Evolutionary conservation across 345 rosid genomes (phyloP).

Genomic region (Acer campestre): DNA sequence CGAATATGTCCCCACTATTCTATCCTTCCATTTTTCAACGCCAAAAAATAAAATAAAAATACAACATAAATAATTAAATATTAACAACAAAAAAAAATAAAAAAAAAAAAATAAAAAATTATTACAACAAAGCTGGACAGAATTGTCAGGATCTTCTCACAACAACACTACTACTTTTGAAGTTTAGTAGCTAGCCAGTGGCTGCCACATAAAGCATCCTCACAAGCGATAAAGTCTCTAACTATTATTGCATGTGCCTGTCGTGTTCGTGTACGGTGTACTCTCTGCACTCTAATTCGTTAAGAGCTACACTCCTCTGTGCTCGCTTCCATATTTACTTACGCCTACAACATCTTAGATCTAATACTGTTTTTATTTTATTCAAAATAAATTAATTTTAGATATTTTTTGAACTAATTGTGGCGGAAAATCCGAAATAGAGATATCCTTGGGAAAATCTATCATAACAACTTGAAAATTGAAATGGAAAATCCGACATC

Average conservation of each 20-base stretch:
- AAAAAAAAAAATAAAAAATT: too few relatives aligned
- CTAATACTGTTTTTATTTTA: neutral
- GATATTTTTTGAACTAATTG: neutral
- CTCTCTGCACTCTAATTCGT: neutral
- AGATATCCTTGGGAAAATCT: neutral
- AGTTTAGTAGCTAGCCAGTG: constrained; percentile 13
- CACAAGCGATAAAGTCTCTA: neutral
- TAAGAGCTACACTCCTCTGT: neutral
- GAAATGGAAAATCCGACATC: constrained; percentile 26
- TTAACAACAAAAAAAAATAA: constrained; percentile 17
- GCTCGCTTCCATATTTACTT: constrained; percentile 7
- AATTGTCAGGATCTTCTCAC: constrained; percentile 9
- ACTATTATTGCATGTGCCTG: constrained; percentile 21
- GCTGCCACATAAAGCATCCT: constrained; percentile 24
- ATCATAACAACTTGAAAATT: neutral
- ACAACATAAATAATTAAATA: neutral
- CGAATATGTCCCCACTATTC: too few relatives aligned
- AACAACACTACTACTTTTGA: neutral
- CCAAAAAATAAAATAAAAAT: neutral
- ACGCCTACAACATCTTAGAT: neutral
- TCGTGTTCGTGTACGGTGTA: neutral
- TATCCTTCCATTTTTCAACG: too few relatives aligned
- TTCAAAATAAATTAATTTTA: too few relatives aligned
- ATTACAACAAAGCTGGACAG: constrained; percentile 5
- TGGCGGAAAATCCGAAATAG: neutral